Evolutionary conservation across 306 rosid species (phyloP).

Genomic region (Castanopsis chinensis): DNA sequence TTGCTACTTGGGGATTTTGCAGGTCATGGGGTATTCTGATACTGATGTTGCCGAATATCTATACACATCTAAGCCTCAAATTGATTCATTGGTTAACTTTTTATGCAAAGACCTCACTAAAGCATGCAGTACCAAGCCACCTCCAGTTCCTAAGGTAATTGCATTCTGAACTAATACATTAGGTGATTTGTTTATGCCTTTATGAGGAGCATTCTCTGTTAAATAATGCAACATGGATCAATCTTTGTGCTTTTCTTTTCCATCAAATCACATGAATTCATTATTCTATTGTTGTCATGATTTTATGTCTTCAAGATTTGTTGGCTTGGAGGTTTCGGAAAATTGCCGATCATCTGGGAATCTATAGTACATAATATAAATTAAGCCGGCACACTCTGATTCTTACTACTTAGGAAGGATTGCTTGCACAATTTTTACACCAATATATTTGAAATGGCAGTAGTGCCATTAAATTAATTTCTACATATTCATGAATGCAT

Average conservation of each 20-base stretch:
- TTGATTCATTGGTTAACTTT: slow-evolving; percentile 56
- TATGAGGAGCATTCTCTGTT: background rate
- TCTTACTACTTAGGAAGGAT: background rate
- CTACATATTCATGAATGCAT: background rate
- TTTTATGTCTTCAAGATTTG: background rate
- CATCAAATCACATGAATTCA: background rate
- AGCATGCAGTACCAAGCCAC: slow-evolving; percentile 72
- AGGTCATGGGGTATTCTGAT: slow-evolving; percentile 90
- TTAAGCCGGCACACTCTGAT: background rate
- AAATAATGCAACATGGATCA: background rate
- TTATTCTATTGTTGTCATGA: background rate
- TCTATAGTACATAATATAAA: background rate
- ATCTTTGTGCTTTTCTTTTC: background rate
- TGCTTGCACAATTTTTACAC: background rate
- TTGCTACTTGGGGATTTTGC: slow-evolving; percentile 28
- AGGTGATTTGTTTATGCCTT: slow-evolving; percentile 11
- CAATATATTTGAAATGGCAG: background rate
- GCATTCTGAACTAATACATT: slow-evolving; percentile 27
- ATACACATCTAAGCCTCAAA: slow-evolving; percentile 60
- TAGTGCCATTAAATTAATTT: background rate
- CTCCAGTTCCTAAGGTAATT: slow-evolving; percentile 90
- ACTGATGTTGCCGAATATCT: slow-evolving; percentile 93
- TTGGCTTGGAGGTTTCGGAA: background rate
- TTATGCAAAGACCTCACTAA: slow-evolving; percentile 74
- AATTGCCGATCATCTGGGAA: background rate